A percentile compares a stretch with the other conserved stretches of the same genome.
phyloP scores from a whole-genome alignment of 352 stramenopile genomes.

The Globisporangium recalcitrans region DNA sequence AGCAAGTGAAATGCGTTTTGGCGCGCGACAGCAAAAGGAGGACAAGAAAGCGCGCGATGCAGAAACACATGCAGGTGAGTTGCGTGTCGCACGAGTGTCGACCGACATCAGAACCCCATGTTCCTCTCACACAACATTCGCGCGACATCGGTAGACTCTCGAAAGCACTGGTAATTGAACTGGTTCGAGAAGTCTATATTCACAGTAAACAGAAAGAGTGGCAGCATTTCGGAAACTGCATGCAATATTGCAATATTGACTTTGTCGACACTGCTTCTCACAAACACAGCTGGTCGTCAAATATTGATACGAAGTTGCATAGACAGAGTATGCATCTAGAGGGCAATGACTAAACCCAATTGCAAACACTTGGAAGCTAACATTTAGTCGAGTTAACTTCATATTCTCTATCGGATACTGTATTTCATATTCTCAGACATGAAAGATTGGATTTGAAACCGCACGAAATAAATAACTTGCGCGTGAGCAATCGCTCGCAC shows the following conservation, averaged over 20 bases:
- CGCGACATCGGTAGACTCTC: not conserved
- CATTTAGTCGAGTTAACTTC: no score
- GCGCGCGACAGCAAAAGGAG: not conserved
- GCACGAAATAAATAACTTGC: not conserved
- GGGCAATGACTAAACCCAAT: no score
- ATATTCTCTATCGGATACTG: no score
- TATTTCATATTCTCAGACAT: no score
- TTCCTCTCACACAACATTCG: not conserved
- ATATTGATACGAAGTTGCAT: no score
- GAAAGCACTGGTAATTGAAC: not conserved
- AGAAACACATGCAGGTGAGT: not conserved
- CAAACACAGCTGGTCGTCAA: no score
- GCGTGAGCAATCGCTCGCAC: not conserved
- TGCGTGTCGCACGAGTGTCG: not conserved
- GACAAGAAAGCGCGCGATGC: slow-evolving; percentile 4
- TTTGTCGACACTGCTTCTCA: no score
- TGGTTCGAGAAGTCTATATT: not conserved
- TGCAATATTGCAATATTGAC: no score
- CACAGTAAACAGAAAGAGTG: not conserved
- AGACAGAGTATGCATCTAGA: no score
- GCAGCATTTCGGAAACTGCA: no score
- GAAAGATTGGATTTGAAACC: no score
- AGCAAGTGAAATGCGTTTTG: slow-evolving; percentile 3
- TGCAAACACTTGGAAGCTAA: no score
- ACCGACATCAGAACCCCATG: not conserved